Evolutionary conservation across 2,329 filamentous ascomycete species (phyloP), one percentile per base, ranked within the genome.

Genomic region (Onygena corvina): DNA sequence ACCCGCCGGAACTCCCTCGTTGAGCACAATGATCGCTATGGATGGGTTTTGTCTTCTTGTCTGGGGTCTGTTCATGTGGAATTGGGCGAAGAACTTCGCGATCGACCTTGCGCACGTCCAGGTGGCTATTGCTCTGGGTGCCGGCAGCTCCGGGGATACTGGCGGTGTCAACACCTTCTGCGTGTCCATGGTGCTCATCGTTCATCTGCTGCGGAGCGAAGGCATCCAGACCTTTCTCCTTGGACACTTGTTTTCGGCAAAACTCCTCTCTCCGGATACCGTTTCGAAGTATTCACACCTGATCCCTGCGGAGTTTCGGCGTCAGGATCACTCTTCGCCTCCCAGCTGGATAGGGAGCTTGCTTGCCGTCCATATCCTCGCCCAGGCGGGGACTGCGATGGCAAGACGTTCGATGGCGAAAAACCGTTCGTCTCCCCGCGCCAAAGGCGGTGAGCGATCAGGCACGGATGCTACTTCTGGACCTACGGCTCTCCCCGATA

Each of bases 31-130:
- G 56, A 71, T 90, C 50, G 82, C 86, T 55, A 84, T 93, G 66
- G 90, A 95, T 64, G 74, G 83, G 46, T 77, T 92, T 59, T 84
- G 90, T 58, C 75, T 95, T 58, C 72, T 90, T 55, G 73, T 92
- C 54, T 95, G 88, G 86, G 67, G 66, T 31, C 73, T 94, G 42
- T 85, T 92, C 58, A 75, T 94, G 53, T 93, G 85, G 85, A 81
- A 81, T 27, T 86, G 87, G 51, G 78, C 90, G 54, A 89, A 94
- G 64, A 86, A 86, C 61, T 83, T 93, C 61, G 83, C 90, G 51
- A 75, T 95, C 58, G 89, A 95, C 63, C 76, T 94, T 47, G 87
- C 89, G 52, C 90, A 95, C 67, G 86, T 90, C 51, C 87, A 94
- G 62, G 93, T 95, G 61, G 89, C 89, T 51, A 80, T 94, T 51